phyloP scores from a whole-genome alignment of 2,329 filamentous ascomycete genomes.

The Diplodia seriata region DNA sequence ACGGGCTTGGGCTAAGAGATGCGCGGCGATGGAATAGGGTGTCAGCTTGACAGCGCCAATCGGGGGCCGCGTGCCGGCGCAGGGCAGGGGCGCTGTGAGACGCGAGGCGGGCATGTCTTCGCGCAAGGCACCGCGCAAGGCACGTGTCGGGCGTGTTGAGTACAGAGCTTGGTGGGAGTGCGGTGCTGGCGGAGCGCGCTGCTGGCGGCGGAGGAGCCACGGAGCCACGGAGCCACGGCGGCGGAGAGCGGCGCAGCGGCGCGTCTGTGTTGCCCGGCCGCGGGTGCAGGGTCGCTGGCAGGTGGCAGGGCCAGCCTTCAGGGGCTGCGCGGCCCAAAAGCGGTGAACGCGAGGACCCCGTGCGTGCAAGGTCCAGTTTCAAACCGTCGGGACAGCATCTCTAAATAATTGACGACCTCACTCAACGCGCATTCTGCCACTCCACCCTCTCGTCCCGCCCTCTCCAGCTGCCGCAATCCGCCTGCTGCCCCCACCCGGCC shows the following conservation, averaged over 20 bases:
- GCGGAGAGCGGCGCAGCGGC: constrained; percentile 5
- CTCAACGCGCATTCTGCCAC: background rate
- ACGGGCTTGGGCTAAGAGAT: constrained; percentile 12
- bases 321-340: constrained; percentile 21
- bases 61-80: constrained; percentile 2
- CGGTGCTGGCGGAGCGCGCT: background rate
- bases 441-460: constrained; percentile 1
- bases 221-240: background rate
- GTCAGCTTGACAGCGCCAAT: constrained; percentile 20
- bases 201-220: background rate
- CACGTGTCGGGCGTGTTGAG: background rate
- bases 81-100: constrained; percentile 16
- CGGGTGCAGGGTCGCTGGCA: background rate
- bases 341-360: constrained; percentile 28
- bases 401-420: constrained; percentile 26
- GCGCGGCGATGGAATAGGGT: constrained; percentile 16
- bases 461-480: constrained; percentile 4
- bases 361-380: constrained; percentile 27
- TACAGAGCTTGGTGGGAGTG: background rate
- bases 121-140: constrained; percentile 1
- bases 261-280: background rate
- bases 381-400: constrained; percentile 30
- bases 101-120: constrained; percentile 4
- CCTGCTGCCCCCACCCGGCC: constrained; percentile 12
- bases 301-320: constrained; percentile 17